Conservation (phyloP, 2,329 filamentous ascomycete species). For the Cadophora sp. region DNA sequence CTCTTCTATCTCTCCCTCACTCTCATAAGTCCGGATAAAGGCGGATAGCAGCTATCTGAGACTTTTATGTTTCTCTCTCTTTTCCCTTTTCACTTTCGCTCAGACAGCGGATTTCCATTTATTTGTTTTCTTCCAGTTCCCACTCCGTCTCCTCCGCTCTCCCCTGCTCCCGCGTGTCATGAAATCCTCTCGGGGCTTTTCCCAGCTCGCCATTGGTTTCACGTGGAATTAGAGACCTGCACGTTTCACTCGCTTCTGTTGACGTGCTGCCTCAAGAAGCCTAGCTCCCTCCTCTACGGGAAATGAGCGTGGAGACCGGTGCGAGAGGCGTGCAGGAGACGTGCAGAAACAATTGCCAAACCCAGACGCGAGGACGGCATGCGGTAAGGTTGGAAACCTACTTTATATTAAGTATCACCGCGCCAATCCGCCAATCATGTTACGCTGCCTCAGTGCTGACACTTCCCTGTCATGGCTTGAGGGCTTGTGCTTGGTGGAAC, state of each 20-base stretch:
- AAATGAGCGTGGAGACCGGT: constrained; percentile 27
- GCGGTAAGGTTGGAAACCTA: constrained; percentile 22
- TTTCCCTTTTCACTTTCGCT: neutral
- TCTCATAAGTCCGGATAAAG: neutral
- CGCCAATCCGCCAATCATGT: constrained; percentile 30
- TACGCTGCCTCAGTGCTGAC: neutral
- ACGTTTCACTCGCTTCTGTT: constrained; percentile 4
- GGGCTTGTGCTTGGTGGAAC: neutral
- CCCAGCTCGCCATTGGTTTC: constrained; percentile 12
- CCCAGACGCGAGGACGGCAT: constrained; percentile 20
- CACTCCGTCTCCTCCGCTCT: neutral
- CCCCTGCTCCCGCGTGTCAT: constrained; percentile 11
- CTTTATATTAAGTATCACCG: constrained; percentile 22
- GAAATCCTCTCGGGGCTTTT: constrained; percentile 13
- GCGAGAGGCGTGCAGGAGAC: neutral
- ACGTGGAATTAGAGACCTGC: constrained; percentile 2
- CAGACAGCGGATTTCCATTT: neutral
- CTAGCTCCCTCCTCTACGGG: constrained; percentile 23
- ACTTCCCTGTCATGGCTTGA: constrained; percentile 11
- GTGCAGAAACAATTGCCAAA: constrained; percentile 29
- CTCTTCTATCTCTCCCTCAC: neutral
- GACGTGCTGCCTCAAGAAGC: constrained; percentile 22
- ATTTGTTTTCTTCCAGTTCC: neutral
- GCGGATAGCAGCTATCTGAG: constrained; percentile 1
- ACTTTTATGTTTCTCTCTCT: neutral